phyloP scores from a whole-genome alignment of 169 alveolate genomes.

The Blepharisma undulans region DNA sequence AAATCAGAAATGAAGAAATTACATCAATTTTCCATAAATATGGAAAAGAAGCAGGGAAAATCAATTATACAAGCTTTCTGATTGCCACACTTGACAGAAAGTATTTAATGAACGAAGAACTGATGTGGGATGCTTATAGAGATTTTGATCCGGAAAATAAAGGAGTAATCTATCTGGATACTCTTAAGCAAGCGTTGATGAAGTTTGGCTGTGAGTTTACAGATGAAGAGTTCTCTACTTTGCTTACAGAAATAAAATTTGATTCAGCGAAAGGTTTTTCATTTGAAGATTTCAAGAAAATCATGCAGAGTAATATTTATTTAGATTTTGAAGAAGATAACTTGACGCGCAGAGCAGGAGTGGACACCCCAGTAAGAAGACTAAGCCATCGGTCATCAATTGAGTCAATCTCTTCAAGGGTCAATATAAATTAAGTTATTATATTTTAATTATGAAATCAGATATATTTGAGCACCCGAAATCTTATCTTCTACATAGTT shows the following conservation, averaged over 20 bases:
- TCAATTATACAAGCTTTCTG: constrained; percentile 26
- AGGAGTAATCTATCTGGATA: not conserved
- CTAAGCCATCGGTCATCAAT: not conserved
- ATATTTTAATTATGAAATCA: not conserved
- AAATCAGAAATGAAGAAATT: constrained; percentile 26
- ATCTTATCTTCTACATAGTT: not conserved
- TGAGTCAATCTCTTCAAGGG: not conserved
- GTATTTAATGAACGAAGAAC: constrained; percentile 25
- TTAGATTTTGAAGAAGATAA: not conserved
- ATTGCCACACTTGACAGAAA: constrained; percentile 32
- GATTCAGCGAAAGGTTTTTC: not conserved
- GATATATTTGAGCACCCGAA: not conserved
- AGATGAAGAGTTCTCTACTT: not conserved
- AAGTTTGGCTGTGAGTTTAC: not conserved
- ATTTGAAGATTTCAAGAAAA: not conserved
- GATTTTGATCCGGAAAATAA: constrained; percentile 2
- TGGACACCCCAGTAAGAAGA: not conserved
- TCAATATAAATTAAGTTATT: not conserved
- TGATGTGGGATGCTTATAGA: constrained; percentile 29
- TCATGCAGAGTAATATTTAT: not conserved
- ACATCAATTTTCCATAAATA: not conserved
- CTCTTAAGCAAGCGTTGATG: not conserved
- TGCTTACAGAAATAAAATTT: not conserved
- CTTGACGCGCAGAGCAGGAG: not conserved
- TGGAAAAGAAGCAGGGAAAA: not conserved